Conservation (phyloP, 2,329 filamentous ascomycete species). For the Malbranchea zuffiana region DNA sequence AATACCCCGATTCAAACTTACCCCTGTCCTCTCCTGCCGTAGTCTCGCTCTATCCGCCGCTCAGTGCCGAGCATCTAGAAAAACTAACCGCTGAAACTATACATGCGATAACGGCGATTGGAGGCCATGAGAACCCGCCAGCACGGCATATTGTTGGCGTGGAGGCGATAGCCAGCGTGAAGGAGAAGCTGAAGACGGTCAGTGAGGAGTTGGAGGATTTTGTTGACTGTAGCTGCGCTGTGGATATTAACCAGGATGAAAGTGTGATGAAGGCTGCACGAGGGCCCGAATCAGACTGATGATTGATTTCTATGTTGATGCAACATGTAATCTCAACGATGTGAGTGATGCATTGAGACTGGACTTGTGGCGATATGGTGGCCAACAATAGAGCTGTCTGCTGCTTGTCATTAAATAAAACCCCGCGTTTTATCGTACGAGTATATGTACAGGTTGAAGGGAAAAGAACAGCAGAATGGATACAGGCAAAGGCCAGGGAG, state of each 20-base stretch:
- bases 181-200: conserved; percentile 92
- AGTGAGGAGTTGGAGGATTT: conserved; percentile 96
- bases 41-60: conserved; percentile 61
- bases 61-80: conserved; percentile 58
- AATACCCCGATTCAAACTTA: too few relatives aligned
- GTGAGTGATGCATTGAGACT: too few relatives aligned
- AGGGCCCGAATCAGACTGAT: too few relatives aligned
- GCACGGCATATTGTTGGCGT: conserved; percentile 86
- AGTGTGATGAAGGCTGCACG: conserved; percentile 18
- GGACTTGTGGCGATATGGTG: too few relatives aligned
- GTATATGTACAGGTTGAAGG: too few relatives aligned
- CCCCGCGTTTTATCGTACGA: too few relatives aligned
- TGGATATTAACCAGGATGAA: conserved; percentile 46
- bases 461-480: too few relatives aligned
- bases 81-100: conserved; percentile 78
- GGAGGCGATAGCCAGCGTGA: conserved; percentile 77
- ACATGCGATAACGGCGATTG: conserved; percentile 80
- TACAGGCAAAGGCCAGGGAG: too few relatives aligned
- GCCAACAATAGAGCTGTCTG: too few relatives aligned
- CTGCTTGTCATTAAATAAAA: too few relatives aligned
- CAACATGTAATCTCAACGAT: too few relatives aligned
- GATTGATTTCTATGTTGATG: neutral
- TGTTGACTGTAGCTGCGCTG: conserved; percentile 74
- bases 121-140: conserved; percentile 90
- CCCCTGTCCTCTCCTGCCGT: conserved; percentile 36